Conservation (phyloP, 2,329 filamentous ascomycete genomes). For the Neoascochyta sp. region DNA sequence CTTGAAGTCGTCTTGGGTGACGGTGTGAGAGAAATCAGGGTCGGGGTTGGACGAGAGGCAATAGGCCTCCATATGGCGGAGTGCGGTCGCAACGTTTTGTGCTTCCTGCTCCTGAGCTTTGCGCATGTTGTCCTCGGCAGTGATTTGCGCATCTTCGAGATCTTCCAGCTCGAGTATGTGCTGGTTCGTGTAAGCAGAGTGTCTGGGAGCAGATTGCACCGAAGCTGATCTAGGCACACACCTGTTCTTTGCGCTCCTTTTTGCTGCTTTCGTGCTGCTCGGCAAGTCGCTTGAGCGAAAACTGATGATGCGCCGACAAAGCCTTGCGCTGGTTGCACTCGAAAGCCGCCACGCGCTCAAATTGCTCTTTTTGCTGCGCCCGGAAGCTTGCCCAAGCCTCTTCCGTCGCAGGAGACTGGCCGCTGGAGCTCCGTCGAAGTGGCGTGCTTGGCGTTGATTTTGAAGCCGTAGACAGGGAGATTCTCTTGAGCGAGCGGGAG, state of each 20-base stretch:
- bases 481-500: conserved; percentile 6
- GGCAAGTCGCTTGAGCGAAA: conserved; percentile 18
- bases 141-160: conserved; percentile 46
- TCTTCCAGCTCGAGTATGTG: conserved; percentile 40
- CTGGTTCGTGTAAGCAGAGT: conserved; percentile 23
- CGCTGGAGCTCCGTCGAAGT: conserved; percentile 7
- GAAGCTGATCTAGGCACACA: no score
- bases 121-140: conserved; percentile 43
- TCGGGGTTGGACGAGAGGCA: conserved; percentile 38
- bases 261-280: conserved; percentile 19
- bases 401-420: conserved; percentile 20
- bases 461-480: conserved; percentile 5
- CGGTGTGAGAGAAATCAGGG: conserved; percentile 25
- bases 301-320: conserved; percentile 23
- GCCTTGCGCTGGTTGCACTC: conserved; percentile 34
- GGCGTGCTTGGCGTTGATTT: conserved; percentile 7
- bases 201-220: no score
- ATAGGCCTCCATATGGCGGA: conserved; percentile 49
- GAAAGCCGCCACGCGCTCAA: conserved; percentile 28
- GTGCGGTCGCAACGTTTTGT: conserved; percentile 43
- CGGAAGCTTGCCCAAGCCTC: conserved; percentile 27
- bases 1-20: conserved; percentile 45
- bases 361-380: conserved; percentile 28
- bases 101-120: conserved; percentile 41
- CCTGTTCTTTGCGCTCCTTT: conserved; percentile 25